Conservation (phyloP, 331 rosid species). For the Quercus lobata region DNA sequence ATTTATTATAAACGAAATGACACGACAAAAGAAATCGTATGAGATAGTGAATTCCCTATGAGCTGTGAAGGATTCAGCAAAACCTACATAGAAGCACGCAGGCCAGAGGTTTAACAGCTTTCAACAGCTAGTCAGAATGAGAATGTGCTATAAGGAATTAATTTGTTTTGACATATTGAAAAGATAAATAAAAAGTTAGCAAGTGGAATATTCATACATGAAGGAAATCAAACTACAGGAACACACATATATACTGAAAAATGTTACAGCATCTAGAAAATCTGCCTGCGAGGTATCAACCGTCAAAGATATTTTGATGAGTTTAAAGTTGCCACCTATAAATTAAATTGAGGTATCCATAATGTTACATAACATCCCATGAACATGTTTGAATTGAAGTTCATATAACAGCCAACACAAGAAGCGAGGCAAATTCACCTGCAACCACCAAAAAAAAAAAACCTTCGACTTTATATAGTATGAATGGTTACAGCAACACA, state of each 20-base stretch:
- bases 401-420: not conserved
- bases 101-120: too few relatives aligned
- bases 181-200: too few relatives aligned
- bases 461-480: not conserved
- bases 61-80: too few relatives aligned
- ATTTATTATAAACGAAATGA: too few relatives aligned
- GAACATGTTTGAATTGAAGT: not conserved
- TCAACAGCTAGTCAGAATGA: too few relatives aligned
- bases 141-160: too few relatives aligned
- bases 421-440: not conserved
- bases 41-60: too few relatives aligned
- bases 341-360: not conserved
- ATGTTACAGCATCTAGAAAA: not conserved
- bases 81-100: too few relatives aligned
- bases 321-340: not conserved
- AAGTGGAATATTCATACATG: not conserved
- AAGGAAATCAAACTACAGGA: not conserved
- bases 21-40: too few relatives aligned
- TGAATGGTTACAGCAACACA: not conserved
- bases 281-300: not conserved
- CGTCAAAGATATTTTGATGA: not conserved
- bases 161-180: too few relatives aligned
- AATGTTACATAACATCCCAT: not conserved
- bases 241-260: not conserved
- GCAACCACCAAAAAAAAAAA: not conserved